phyloP scores from a whole-genome alignment of 192 early-diverging fungal species.

The Coemansia sp. region DNA sequence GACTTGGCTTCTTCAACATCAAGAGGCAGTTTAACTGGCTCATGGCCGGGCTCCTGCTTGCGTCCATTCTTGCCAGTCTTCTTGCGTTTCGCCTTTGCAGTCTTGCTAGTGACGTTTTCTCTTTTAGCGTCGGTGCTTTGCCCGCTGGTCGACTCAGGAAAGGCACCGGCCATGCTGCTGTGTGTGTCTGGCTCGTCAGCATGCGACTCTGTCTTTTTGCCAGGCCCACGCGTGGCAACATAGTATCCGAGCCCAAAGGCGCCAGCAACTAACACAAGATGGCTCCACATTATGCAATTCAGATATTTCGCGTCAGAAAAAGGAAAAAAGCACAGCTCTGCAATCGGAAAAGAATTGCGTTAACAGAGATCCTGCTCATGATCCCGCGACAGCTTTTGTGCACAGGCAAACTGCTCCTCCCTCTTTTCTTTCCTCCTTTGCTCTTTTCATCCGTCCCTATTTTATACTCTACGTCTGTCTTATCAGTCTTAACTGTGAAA shows the following conservation, averaged over 20 bases:
- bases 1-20: not conserved
- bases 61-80: slow-evolving; percentile 3
- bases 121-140: not conserved
- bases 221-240: slow-evolving; percentile 15
- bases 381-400: not conserved
- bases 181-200: not conserved
- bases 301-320: not conserved
- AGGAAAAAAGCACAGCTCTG: not conserved
- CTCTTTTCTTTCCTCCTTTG: slow-evolving; percentile 11
- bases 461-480: slow-evolving; percentile 3
- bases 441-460: slow-evolving; percentile 4
- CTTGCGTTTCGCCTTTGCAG: slow-evolving; percentile 7
- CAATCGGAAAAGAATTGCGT: not conserved
- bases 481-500: not conserved
- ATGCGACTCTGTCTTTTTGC: not conserved
- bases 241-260: slow-evolving; percentile 40
- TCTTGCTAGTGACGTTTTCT: slow-evolving; percentile 1
- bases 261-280: slow-evolving; percentile 12
- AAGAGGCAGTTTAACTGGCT: not conserved
- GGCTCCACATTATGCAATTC: slow-evolving; percentile 29
- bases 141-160: slow-evolving; percentile 2
- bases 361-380: not conserved
- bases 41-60: not conserved
- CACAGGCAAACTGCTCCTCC: not conserved
- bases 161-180: slow-evolving; percentile 15